Evolutionary conservation across 208 protist genomes (phyloP), one percentile per base, ranked within the genome.

Genomic region (Lotmaria passim): DNA sequence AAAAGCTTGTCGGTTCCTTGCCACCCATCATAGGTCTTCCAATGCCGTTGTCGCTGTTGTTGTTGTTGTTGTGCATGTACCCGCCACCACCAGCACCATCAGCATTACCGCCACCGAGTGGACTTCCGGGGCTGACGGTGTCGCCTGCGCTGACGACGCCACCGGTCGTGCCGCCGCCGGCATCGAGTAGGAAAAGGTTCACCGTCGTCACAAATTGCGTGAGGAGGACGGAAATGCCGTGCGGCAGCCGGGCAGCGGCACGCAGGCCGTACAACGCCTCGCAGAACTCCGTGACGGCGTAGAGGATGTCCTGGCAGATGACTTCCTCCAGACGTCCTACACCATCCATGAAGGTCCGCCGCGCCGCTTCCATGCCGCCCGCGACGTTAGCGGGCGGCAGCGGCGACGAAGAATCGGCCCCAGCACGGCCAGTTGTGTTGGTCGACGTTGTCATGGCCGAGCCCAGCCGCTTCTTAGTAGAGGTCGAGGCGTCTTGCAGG

Each of bases 281-380:
- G 69, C 93, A 91, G 59, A 96, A 93, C 58, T 93, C 82, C 34
- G 83, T 91, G 75, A 93, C 81, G 17, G 83, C 82, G 67, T 86
- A 94, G 60, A 86, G 63, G 38, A 96, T 94, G 52, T 96, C 89
- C 66, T 96, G 89, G 34, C 78, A 87, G 62, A 96, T 92, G 28
- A 94, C 70, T 44, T 89, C 81, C 70, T 96, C 88, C 38, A 94
- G 79, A 2, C 69, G 69, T 33, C 79, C 82, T 70, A 91, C 75
- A 6, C 77, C 70, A 2, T 60, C 50, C 23, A 84, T 50, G 41
- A 86, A 82, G n/a, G 58, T 38, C 7, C 28, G 26, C 10, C 55
- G 66, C 61, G 26, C n/a, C 23, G 14, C 50, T 44, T 75, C 69
- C 28, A 44, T 5, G n/a, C 33, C 48, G 3, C 36, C 28, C 14